These are phyloP conservation scores for Parathielavia appendiculata DNA, from an alignment of 495 filamentous ascomycete species.

Conservation along the genomic window DNA sequence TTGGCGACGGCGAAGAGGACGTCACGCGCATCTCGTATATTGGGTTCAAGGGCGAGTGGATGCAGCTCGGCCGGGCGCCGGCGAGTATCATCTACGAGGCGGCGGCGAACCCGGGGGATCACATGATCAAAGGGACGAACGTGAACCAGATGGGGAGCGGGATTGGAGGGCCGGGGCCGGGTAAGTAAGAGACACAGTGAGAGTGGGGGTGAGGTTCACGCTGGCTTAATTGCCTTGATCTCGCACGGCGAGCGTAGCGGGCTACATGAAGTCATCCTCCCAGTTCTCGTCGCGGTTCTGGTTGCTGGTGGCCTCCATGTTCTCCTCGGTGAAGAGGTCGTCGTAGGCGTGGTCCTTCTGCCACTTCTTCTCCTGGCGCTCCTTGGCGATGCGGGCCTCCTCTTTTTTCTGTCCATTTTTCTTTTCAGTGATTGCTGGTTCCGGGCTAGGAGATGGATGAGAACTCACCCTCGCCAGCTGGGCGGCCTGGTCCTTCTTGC, in stretches of 20 bases:
- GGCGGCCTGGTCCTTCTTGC: slow-evolving; percentile 61
- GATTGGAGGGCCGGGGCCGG: slow-evolving; percentile 34
- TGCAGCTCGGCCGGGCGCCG: slow-evolving; percentile 76
- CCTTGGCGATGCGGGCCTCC: slow-evolving; percentile 70
- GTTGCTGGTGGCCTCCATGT: slow-evolving; percentile 59
- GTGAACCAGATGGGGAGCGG: slow-evolving; percentile 46
- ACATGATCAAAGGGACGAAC: slow-evolving; percentile 49
- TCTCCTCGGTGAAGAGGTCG: slow-evolving; percentile 67
- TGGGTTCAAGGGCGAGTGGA: slow-evolving; percentile 90
- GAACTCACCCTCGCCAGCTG: slow-evolving; percentile 58
- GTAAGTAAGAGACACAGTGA: slow-evolving; percentile 2
- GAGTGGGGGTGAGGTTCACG: slow-evolving; percentile 4
- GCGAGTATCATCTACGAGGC: slow-evolving; percentile 86
- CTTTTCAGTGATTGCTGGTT: background rate
- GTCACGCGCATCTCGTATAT: slow-evolving; percentile 74
- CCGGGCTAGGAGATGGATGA: background rate
- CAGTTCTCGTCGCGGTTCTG: slow-evolving; percentile 58
- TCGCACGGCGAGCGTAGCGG: background rate
- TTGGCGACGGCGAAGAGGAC: slow-evolving; percentile 62
- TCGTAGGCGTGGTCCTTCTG: slow-evolving; percentile 95
- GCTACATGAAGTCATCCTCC: slow-evolving; percentile 71
- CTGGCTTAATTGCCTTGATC: background rate
- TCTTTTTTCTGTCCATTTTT: slow-evolving; percentile 57
- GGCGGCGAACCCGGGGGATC: slow-evolving; percentile 85
- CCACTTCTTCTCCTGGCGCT: slow-evolving; percentile 81